Conservation (phyloP, 2,329 filamentous ascomycete species). For the Dothistroma septosporum region DNA sequence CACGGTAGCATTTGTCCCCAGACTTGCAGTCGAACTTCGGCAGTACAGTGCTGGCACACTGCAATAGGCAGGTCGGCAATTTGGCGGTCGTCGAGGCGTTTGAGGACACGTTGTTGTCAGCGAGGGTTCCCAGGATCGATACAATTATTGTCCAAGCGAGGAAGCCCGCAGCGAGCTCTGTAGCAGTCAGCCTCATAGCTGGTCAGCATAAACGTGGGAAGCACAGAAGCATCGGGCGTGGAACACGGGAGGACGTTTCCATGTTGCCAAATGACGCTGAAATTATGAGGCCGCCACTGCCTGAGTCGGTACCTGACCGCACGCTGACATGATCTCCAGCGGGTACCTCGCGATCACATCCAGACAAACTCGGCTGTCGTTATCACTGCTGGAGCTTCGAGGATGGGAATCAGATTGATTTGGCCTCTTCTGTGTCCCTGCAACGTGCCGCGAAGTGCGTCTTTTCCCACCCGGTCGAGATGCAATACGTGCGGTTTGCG, state of each 20-base stretch:
- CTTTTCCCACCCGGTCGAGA: neutral
- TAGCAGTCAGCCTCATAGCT: neutral
- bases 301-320: neutral
- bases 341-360: neutral
- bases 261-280: neutral
- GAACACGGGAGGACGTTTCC: neutral
- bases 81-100: neutral
- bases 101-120: neutral
- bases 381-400: neutral
- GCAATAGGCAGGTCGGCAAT: conserved; percentile 3
- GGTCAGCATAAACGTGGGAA: neutral
- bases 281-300: neutral
- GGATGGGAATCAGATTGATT: neutral
- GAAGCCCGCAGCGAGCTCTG: neutral
- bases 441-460: neutral
- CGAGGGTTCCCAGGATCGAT: neutral
- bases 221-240: neutral
- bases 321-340: neutral
- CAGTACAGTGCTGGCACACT: conserved; percentile 4
- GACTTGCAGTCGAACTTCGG: conserved; percentile 7
- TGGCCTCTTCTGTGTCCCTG: neutral
- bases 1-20: neutral
- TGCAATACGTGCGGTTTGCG: neutral
- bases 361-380: neutral
- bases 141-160: neutral